Percentiles rank a stretch among this genome's conserved stretches.
phyloP scores from a whole-genome alignment of 2,329 filamentous ascomycete genomes.

The Calonectria pseudoreteaudii region DNA sequence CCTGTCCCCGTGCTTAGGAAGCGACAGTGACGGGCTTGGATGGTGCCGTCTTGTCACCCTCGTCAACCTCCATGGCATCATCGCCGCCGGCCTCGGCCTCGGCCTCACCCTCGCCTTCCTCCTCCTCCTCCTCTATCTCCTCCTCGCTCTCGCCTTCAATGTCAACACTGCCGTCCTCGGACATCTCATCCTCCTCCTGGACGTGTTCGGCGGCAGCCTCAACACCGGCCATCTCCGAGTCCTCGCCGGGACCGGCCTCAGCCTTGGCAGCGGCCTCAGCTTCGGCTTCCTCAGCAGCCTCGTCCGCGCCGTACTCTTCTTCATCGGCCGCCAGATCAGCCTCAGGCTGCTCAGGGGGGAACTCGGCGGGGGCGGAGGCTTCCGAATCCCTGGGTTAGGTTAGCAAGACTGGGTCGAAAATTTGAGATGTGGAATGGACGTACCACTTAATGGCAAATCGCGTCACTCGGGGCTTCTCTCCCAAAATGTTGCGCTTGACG shows the following conservation, averaged over 20 bases:
- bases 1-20: conserved; percentile 39
- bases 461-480: conserved; percentile 97
- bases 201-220: conserved; percentile 60
- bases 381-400: conserved; percentile 84
- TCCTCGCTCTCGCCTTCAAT: conserved; percentile 82
- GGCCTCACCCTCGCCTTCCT: conserved; percentile 54
- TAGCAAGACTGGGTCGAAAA: not conserved
- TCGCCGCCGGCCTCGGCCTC: conserved; percentile 49
- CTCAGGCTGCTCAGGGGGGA: conserved; percentile 96
- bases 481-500: conserved; percentile 90
- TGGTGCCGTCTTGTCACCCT: conserved; percentile 49
- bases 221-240: conserved; percentile 80
- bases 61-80: conserved; percentile 65
- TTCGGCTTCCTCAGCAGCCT: conserved; percentile 79
- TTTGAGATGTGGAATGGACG: conserved; percentile 42
- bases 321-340: conserved; percentile 89
- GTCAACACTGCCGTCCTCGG: conserved; percentile 82
- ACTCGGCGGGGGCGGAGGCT: conserved; percentile 94
- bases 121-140: conserved; percentile 77
- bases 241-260: conserved; percentile 65
- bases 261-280: conserved; percentile 62
- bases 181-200: conserved; percentile 74
- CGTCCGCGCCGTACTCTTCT: conserved; percentile 90
- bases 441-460: conserved; percentile 99
- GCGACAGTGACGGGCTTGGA: conserved; percentile 51